Conservation (phyloP, 2,329 filamentous ascomycete genomes). For the Plenodomus biglobosus region DNA sequence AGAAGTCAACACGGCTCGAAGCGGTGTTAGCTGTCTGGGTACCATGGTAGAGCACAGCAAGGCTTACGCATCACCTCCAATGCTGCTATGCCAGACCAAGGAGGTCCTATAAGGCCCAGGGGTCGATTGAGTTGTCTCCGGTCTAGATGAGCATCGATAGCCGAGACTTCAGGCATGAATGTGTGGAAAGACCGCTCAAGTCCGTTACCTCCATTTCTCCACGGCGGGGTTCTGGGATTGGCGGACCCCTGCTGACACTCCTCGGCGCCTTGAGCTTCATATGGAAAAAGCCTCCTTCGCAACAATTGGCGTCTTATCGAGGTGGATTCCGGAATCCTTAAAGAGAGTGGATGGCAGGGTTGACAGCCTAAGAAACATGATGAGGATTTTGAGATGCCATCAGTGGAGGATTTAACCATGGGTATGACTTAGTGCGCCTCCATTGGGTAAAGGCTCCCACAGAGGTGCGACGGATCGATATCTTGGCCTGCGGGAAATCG, state of each 20-base stretch:
- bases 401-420: conserved; percentile 21
- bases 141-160: conserved; percentile 16
- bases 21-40: too few relatives aligned
- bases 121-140: conserved; percentile 8
- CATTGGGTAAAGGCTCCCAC: conserved; percentile 23
- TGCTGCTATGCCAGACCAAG: conserved; percentile 13
- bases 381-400: conserved; percentile 21
- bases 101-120: conserved; percentile 5
- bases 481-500: conserved; percentile 21
- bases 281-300: conserved; percentile 32
- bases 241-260: conserved; percentile 11
- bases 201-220: conserved; percentile 28
- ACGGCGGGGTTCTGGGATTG: conserved; percentile 23
- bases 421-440: conserved; percentile 17
- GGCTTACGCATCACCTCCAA: conserved; percentile 12
- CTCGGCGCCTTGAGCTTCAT: conserved; percentile 34
- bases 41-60: conserved; percentile 2
- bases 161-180: conserved; percentile 15
- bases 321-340: conserved; percentile 29
- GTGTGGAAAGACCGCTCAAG: neutral
- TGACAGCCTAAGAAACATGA: conserved; percentile 9
- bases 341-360: conserved; percentile 8
- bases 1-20: too few relatives aligned
- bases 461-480: conserved; percentile 33
- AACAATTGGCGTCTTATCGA: conserved; percentile 30